Conservation (phyloP, 1,284 basidiomycete genomes). For the Pulveroboletus sp. region DNA sequence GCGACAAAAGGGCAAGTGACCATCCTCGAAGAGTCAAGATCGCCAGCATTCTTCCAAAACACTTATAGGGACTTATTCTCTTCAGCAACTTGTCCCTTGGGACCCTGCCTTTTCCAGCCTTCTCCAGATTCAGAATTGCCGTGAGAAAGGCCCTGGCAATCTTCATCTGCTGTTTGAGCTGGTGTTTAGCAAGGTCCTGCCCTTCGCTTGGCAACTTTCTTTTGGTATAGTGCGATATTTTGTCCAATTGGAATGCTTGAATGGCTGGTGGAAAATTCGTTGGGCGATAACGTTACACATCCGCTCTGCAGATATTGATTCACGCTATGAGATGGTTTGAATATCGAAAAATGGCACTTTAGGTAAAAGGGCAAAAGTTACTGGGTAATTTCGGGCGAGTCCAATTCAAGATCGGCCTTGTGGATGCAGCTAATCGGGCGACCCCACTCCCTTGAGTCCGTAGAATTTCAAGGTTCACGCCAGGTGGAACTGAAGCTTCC, state of each 20-base stretch:
- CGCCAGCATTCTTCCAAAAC: conserved; percentile 43
- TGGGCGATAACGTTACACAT: too few species aligned
- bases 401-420: conserved; percentile 36
- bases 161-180: too few species aligned
- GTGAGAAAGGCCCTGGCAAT: conserved; percentile 19
- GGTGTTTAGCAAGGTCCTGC: too few species aligned
- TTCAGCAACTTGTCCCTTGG: conserved; percentile 14
- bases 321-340: conserved; percentile 38
- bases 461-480: conserved; percentile 33
- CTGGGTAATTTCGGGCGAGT: conserved; percentile 34
- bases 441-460: conserved; percentile 43
- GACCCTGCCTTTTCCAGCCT: conserved; percentile 21
- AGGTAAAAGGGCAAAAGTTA: conserved; percentile 42
- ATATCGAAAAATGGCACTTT: conserved; percentile 39
- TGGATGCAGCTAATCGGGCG: conserved; percentile 43
- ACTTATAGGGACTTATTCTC: conserved; percentile 40
- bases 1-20: background rate
- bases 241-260: too few species aligned
- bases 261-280: too few species aligned
- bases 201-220: too few species aligned
- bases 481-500: conserved; percentile 40
- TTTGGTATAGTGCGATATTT: too few species aligned
- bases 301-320: conserved; percentile 26
- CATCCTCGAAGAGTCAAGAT: conserved; percentile 39
- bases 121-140: conserved; percentile 18